A percentile compares a stretch with the other conserved stretches of the same genome.
Conservation (phyloP, 2,329 filamentous ascomycete genomes). For the Niveomyces coronatus region DNA sequence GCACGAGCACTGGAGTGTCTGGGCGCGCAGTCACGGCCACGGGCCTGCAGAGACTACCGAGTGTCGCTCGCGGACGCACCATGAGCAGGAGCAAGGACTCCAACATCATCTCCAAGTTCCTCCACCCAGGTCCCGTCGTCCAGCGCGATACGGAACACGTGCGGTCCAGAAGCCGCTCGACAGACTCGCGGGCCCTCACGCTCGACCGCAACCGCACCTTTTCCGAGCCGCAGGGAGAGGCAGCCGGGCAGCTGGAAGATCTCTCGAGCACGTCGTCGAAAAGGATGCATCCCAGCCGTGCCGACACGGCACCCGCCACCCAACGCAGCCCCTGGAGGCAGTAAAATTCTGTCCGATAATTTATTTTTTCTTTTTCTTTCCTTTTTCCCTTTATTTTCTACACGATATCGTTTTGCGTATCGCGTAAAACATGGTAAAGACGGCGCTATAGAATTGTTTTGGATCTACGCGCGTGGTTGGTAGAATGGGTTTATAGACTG, state of each 20-base stretch:
- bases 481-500: conserved; percentile 2
- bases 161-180: conserved; percentile 20
- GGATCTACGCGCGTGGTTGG: too few relatives aligned
- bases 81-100: conserved; percentile 29
- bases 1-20: conserved; percentile 26
- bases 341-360: not conserved
- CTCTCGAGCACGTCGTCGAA: conserved; percentile 16
- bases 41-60: conserved; percentile 20
- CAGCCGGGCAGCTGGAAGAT: conserved; percentile 18
- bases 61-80: conserved; percentile 24
- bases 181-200: conserved; percentile 11
- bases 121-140: conserved; percentile 38
- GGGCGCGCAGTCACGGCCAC: conserved; percentile 17
- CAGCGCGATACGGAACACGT: conserved; percentile 20
- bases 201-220: conserved; percentile 9
- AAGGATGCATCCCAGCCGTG: conserved; percentile 17
- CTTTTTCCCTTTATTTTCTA: not conserved
- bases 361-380: not conserved
- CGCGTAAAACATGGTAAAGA: too few relatives aligned
- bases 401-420: not conserved
- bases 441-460: not conserved
- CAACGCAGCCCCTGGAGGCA: conserved; percentile 11
- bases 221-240: conserved; percentile 18
- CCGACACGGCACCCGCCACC: conserved; percentile 17
- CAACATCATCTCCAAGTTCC: conserved; percentile 34